Percentiles rank a stretch among this genome's conserved stretches.
These are phyloP conservation scores for Corinectria fuckeliana DNA, from an alignment of 2,329 filamentous ascomycete genomes.

Conservation along the genomic window DNA sequence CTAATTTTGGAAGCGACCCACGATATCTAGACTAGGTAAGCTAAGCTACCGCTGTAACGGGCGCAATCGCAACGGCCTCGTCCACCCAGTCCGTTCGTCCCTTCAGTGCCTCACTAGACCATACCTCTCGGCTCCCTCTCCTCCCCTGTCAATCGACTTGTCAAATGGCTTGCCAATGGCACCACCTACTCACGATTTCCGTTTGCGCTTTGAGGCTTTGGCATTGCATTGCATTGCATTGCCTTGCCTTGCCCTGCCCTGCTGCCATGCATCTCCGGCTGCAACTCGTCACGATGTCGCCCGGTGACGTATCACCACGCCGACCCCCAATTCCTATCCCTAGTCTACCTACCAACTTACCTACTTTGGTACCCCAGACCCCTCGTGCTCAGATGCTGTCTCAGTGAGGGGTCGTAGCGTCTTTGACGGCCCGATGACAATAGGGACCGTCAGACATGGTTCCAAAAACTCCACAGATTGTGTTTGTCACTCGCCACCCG, in stretches of 20 bases:
- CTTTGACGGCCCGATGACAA: conserved; percentile 1
- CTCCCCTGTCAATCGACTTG: conserved; percentile 18
- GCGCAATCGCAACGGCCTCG: conserved; percentile 22
- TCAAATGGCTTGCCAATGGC: conserved; percentile 27
- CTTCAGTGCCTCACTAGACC: neutral
- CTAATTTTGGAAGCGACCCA: conserved; percentile 31
- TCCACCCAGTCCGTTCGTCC: neutral
- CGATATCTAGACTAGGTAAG: too few species aligned
- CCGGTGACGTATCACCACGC: conserved; percentile 26
- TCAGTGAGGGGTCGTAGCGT: neutral
- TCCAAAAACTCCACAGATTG: neutral
- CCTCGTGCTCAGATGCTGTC: neutral
- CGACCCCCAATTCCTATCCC: conserved; percentile 5
- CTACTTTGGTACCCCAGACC: neutral
- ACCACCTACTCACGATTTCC: conserved; percentile 29
- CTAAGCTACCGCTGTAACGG: conserved; percentile 29
- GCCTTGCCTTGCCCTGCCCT: conserved; percentile 21
- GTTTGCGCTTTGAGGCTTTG: conserved; percentile 18
- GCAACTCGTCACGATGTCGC: conserved; percentile 16
- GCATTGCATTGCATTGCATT: conserved; percentile 25
- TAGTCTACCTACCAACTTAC: too few species aligned
- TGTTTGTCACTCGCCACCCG: conserved; percentile 9
- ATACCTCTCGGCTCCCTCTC: too few species aligned
- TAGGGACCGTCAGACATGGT: neutral
- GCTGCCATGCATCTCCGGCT: conserved; percentile 19